A percentile compares a stretch with the other conserved stretches of the same genome.
Evolutionary conservation across 148 eudicot species (phyloP).

Genomic region (Nepenthes mirabilis): DNA sequence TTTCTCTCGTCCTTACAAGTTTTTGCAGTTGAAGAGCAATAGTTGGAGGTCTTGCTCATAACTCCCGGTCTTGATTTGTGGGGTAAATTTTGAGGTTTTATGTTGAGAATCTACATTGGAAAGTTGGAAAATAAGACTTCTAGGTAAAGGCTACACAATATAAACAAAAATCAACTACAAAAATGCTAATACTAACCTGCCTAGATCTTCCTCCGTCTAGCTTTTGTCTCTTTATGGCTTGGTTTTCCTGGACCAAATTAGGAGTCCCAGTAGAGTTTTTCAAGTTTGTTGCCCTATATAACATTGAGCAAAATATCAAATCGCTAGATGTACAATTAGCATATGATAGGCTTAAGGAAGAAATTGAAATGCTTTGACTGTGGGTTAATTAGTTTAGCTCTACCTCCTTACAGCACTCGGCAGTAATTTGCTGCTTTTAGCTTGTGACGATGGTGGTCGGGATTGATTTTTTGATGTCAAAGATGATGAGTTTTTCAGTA

Average conservation of each 20-base stretch:
- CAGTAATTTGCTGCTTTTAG: constrained; percentile 45
- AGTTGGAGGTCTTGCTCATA: constrained; percentile 19
- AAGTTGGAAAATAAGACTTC: background rate
- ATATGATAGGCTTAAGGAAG: no score
- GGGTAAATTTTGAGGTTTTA: constrained; percentile 53
- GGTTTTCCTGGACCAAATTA: constrained; percentile 76
- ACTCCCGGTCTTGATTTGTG: constrained; percentile 58
- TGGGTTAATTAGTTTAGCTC: background rate
- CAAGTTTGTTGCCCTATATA: constrained; percentile 24
- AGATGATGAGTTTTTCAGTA: constrained; percentile 54
- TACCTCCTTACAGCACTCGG: constrained; percentile 37
- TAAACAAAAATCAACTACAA: background rate
- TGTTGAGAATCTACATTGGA: constrained; percentile 46
- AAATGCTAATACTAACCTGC: constrained; percentile 31
- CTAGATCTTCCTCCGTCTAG: constrained; percentile 68
- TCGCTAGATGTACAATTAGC: no score
- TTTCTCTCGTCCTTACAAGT: constrained; percentile 54
- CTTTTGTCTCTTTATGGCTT: constrained; percentile 85
- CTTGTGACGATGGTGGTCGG: constrained; percentile 26
- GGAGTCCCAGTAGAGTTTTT: constrained; percentile 43
- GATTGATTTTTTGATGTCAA: constrained; percentile 36
- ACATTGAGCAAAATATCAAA: background rate
- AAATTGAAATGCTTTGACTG: no score
- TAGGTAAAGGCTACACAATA: background rate
- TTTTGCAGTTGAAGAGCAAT: constrained; percentile 25